Base-by-base conservation (phyloP, 2,329 filamentous ascomycete species). In the Sporothrix pseudoabietina region DNA sequence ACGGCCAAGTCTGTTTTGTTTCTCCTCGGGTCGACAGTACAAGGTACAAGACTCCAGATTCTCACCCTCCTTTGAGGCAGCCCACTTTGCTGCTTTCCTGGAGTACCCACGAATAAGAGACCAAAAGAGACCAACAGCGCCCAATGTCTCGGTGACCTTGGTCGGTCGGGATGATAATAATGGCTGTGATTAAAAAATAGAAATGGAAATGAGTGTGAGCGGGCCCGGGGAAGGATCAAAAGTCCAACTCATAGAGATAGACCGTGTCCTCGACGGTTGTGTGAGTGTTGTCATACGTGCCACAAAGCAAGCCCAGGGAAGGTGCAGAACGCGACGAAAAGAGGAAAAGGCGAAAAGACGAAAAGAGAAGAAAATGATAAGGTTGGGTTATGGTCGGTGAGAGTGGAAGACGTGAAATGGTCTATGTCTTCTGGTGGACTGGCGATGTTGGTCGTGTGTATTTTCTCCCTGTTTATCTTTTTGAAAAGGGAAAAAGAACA, bases 231-330 rank as follows among this genome's bases (percentile, higher is more conserved):
- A 14, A 52, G n/a, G 12, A 12, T 49, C 44, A 26, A 16, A 22
- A 26, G 57, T 41, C 32, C 57, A 30, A 12, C 4, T 10, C 22
- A 30, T 41, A 26, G n/a, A 66, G 10, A 8, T 4, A 16, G 30
- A 8, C 1, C 14, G 4, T 39, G 41, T 66, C 16, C 39, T 47
- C 39, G 61, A 47, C 22, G n/a, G 44, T 54, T 65, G 70, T 71
- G 70, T 22, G 47, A 54, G 49, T 69, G 66, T 41, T 52, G 26
- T 68, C 44, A 1, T 49, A 69, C 66, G 49, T 57, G n/a, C 19
- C 44, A 68, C 65, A 52, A 32, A 52, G 26, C 65, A 32, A 49
- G 44, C 30, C 65, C 41, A 52, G 32, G 30, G 10, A 49, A 39
- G 30, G 9, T 54, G 49, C 47, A 54, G 47, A 54, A 69, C 26